Base-by-base conservation (phyloP, 768 basidiomycete genomes). In the Calocybe gangraenosa region DNA sequence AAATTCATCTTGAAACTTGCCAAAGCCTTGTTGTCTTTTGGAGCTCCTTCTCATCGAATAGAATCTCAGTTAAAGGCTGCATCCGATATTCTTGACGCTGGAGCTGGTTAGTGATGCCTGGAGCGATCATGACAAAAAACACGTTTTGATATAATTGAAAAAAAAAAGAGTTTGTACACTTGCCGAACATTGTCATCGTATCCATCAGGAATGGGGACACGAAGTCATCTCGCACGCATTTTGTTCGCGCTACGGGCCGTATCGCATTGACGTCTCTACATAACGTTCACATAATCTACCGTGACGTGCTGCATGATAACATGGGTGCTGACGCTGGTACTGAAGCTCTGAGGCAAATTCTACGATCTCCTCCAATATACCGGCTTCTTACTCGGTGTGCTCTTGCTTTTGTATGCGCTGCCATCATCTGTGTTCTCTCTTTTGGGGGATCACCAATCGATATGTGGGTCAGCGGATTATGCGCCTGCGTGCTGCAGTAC, bases 11-110 rank as follows among this genome's bases (percentile, higher is more conserved):
- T 94, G 55, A 84, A 84, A 59, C 76, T 96, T 19, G 89, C 91
- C 2, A 87, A 90, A 60, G 88, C 89, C 9, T 75, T 97, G 47
- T 79, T 97, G 60, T 75, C 82, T n/a, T 94, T 89, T 61, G 93
- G 93, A 15, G 88, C 92, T n/a, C 92, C 92, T 1, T 92, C 91
- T 17, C 94, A 96, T 63, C 78, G 94, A 15, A 85, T 94, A 51
- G 92, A 95, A 66, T 83, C 89, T 1, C 92, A 94, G 61, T 77
- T 97, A 32, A 73, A 75, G 47, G 79, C 87, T 3, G 91, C 90
- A 2, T 84, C 92, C 5, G 68, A 75, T 9, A 84, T 90, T 46
- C 76, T 96, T 13, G 81, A 86, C 23, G 75, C 90, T 50, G 76
- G 84, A 53, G 86, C 87, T 44, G 82, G 74, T 71, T 10, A 30